Evolutionary conservation across 257 asterid species (phyloP).

Genomic region (Salvia splendens): DNA sequence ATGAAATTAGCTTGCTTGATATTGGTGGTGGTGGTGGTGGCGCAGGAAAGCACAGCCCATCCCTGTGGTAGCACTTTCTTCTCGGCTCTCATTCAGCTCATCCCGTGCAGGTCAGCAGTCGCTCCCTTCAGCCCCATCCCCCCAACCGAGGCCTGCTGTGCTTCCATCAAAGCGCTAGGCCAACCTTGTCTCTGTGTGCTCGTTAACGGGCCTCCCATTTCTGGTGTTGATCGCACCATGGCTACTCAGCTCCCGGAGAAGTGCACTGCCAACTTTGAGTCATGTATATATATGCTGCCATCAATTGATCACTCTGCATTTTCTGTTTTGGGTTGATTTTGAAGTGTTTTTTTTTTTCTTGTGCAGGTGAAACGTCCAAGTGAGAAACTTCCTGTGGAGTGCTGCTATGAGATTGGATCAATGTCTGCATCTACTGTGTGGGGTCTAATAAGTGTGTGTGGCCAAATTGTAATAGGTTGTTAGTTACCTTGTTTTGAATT

Average conservation of each 20-base stretch:
- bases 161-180: slow-evolving; percentile 79
- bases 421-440: slow-evolving; percentile 7
- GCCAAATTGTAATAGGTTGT: slow-evolving; percentile 28
- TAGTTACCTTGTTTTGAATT: slow-evolving; percentile 20
- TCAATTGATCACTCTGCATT: not conserved
- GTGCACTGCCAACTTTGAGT: slow-evolving; percentile 80
- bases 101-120: slow-evolving; percentile 89
- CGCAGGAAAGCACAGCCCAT: slow-evolving; percentile 44
- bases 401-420: not conserved
- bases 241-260: slow-evolving; percentile 89
- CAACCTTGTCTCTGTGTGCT: slow-evolving; percentile 91
- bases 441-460: slow-evolving; percentile 26
- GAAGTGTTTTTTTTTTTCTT: not conserved
- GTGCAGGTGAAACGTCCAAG: slow-evolving; percentile 54
- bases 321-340: not conserved
- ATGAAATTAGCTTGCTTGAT: slow-evolving; percentile 46
- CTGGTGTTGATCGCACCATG: slow-evolving; percentile 76
- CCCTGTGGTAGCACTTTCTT: slow-evolving; percentile 74
- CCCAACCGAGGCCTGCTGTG: slow-evolving; percentile 82
- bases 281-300: slow-evolving; percentile 44
- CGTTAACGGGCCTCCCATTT: slow-evolving; percentile 89
- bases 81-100: slow-evolving; percentile 78
- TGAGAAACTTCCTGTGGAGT: slow-evolving; percentile 32
- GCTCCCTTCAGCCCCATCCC: slow-evolving; percentile 67
- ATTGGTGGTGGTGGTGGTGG: slow-evolving; percentile 36